Conservation (phyloP, 2,329 filamentous ascomycete species). For the Diaporthe humulicola region DNA sequence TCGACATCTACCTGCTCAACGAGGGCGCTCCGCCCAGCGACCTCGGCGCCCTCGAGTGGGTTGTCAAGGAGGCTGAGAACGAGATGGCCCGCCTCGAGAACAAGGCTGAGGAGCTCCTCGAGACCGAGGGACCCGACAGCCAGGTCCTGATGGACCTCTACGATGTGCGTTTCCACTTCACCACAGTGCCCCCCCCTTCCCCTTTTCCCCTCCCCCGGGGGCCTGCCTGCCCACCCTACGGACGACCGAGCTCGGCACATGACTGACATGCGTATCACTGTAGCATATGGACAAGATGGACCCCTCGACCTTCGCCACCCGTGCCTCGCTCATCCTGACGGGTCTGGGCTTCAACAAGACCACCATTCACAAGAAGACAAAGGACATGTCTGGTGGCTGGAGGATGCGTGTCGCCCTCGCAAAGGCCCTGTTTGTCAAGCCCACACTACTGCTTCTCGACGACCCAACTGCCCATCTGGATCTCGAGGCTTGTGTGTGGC, state of each 20-base stretch:
- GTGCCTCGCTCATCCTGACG: constrained; percentile 95
- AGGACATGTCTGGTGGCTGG: constrained; percentile 99
- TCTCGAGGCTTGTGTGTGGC: constrained; percentile 98
- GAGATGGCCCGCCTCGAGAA: constrained; percentile 93
- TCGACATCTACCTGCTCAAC: constrained; percentile 98
- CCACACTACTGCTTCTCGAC: constrained; percentile 93
- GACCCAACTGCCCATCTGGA: constrained; percentile 99
- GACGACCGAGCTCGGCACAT: constrained; percentile 40
- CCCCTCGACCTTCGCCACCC: constrained; percentile 94
- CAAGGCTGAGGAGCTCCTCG: constrained; percentile 89
- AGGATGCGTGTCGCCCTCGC: constrained; percentile 98
- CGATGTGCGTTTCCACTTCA: constrained; percentile 74
- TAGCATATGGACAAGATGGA: constrained; percentile 99
- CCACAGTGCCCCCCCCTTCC: background rate
- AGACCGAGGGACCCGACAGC: constrained; percentile 92
- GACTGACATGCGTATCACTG: constrained; percentile 39
- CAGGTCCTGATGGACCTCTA: constrained; percentile 94
- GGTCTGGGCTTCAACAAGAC: constrained; percentile 99
- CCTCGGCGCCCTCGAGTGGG: constrained; percentile 94
- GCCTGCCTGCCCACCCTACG: background rate
- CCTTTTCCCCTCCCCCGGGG: background rate
- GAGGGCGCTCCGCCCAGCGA: constrained; percentile 93
- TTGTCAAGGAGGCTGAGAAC: constrained; percentile 92
- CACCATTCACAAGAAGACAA: constrained; percentile 99
- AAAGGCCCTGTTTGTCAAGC: constrained; percentile 99